Conservation (phyloP, 768 basidiomycete species). For the Rubroboletus pulcherrimus region DNA sequence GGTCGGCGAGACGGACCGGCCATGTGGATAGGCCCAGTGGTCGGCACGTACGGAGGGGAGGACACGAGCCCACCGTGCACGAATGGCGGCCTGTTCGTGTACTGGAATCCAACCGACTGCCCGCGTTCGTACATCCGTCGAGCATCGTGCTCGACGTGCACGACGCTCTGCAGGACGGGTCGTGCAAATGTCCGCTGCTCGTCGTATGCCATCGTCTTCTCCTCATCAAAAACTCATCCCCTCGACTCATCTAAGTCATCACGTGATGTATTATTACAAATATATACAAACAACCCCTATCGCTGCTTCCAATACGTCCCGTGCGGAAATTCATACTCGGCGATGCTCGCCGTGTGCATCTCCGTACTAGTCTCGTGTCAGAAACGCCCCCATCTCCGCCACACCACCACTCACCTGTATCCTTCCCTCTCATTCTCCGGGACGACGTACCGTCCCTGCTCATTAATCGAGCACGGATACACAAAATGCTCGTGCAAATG, state of each 20-base stretch:
- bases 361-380: conserved; percentile 53
- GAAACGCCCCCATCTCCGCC: conserved; percentile 1
- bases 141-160: conserved; percentile 12
- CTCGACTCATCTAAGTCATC: conserved; percentile 4
- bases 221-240: conserved; percentile 6
- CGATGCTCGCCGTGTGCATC: conserved; percentile 76
- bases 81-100: conserved; percentile 6
- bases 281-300: conserved; percentile 22
- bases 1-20: conserved; percentile 26
- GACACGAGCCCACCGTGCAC: conserved; percentile 7
- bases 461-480: conserved; percentile 80
- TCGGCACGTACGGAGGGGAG: conserved; percentile 9
- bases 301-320: conserved; percentile 35
- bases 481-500: conserved; percentile 91
- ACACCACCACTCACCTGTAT: conserved; percentile 41
- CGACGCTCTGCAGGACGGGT: conserved; percentile 8
- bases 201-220: conserved; percentile 22
- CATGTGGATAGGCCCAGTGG: conserved; percentile 9
- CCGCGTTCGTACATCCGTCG: not conserved
- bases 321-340: conserved; percentile 75
- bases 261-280: conserved; percentile 16
- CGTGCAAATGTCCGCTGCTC: conserved; percentile 14
- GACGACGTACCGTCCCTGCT: conserved; percentile 80
- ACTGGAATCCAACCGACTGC: conserved; percentile 22
- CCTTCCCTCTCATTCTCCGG: conserved; percentile 70